phyloP scores from a whole-genome alignment of 306 rosid species.

The Cucumis hystrix region DNA sequence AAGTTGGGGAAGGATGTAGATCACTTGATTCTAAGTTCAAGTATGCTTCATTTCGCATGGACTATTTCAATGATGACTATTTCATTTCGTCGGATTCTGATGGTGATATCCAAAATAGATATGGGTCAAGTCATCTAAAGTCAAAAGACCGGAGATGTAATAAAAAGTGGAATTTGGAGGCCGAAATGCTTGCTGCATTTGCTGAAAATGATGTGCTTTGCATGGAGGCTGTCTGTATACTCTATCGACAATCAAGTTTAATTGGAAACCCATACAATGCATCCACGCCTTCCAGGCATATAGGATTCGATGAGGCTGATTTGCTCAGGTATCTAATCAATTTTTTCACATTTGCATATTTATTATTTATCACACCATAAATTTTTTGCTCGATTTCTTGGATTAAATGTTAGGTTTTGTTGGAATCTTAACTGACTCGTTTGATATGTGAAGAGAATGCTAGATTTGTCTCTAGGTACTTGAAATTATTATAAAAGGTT shows the following conservation, averaged over 20 bases:
- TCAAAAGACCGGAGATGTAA: neutral
- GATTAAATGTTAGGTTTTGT: neutral
- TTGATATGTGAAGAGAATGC: neutral
- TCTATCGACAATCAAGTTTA: constrained; percentile 1
- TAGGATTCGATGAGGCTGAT: constrained; percentile 7
- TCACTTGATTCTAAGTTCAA: neutral
- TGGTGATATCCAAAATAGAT: neutral
- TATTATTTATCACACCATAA: neutral
- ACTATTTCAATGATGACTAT: neutral
- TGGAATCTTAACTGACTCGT: neutral
- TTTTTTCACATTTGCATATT: neutral
- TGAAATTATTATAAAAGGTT: neutral
- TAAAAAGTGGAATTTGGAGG: neutral
- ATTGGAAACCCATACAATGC: neutral
- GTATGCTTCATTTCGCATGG: neutral
- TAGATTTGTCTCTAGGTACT: neutral
- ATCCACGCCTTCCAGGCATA: neutral
- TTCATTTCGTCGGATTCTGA: constrained; percentile 10
- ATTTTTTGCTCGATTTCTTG: neutral
- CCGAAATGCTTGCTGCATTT: constrained; percentile 12
- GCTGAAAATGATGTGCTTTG: constrained; percentile 8
- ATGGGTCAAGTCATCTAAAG: neutral
- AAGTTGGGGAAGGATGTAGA: neutral
- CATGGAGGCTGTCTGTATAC: constrained; percentile 11
- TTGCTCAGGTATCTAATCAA: constrained; percentile 8